Evolutionary conservation across 306 rosid species (phyloP), one percentile per base, ranked within the genome.

Genomic region (Gynostemma pentaphyllum): DNA sequence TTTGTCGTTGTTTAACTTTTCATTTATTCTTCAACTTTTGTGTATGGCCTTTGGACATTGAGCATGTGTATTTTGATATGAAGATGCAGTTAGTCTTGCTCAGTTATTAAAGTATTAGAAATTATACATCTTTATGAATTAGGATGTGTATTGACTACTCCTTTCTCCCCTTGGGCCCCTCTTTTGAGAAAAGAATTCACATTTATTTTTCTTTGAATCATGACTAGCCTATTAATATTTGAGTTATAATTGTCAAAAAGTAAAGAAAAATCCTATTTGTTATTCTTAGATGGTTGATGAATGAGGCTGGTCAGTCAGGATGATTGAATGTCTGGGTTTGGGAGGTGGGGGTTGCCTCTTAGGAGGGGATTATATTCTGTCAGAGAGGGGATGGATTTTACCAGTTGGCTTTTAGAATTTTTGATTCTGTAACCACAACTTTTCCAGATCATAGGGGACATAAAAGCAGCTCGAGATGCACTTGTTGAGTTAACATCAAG

Each of bases 401-500:
- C n/a, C n/a, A n/a, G n/a, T 59, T 39, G 22, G 21, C 49, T 13
- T 39, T 23, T 5, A 3, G 36, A 60, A 7, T 60, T 21, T 10
- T 48, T 60, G 21, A 60, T 39, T 40, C 66, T 48, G 3, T 13
- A 10, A 18, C 63, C 34, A 10, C 36, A 60, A 37, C 7, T 7
- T 60, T 40, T 60, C 39, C 83, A 94, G 99, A 94, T 94, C 69
- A 79, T 88, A 23, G 99, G 95, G 45, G 99, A 86, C 76, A 94
- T 94, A 68, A 81, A 86, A 80, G 94, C 84, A 28, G 97, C 99
- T 32, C 81, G 99, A 68, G 81, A 86, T 56, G 99, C 95, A 63
- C 82, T 94, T 72, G 86, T 94, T 26, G 99, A 94, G 82, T 77
- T 94, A 82, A 94, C 99, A 16, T 88, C 89, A 50, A 82, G 97